A percentile compares a stretch with the other conserved stretches of the same genome.
Evolutionary conservation across 257 asterid species (phyloP).

Genomic region (Plantago major): DNA sequence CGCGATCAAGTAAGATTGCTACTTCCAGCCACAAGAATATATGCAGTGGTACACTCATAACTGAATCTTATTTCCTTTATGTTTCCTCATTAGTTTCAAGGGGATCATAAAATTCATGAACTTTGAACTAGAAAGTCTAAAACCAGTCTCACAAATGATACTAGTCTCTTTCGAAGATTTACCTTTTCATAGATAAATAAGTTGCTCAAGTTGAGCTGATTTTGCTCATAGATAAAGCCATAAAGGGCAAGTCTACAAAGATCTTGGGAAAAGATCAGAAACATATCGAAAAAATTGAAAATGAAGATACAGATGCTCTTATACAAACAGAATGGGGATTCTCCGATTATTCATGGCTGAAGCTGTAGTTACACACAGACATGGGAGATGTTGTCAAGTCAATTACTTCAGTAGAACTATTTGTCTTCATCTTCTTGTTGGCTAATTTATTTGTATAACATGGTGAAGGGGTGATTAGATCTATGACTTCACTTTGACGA

Average conservation of each 20-base stretch:
- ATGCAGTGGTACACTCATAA: no score
- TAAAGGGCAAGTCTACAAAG: not conserved
- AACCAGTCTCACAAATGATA: no score
- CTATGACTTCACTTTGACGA: conserved; percentile 61
- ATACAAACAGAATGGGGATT: not conserved
- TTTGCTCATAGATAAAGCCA: not conserved
- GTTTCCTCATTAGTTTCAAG: no score
- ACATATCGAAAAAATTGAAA: no score
- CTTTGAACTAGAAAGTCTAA: no score
- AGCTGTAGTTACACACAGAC: conserved; percentile 19
- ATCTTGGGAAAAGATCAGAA: not conserved
- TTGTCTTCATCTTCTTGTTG: conserved; percentile 48
- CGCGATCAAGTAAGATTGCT: no score
- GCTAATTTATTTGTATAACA: conserved; percentile 25
- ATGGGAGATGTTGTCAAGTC: conserved; percentile 83
- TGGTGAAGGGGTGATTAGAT: conserved; percentile 69
- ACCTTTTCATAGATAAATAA: no score
- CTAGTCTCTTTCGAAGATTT: no score
- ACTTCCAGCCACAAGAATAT: no score
- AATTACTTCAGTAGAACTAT: conserved; percentile 53
- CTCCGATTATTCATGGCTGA: not conserved
- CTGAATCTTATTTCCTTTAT: no score
- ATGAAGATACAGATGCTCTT: not conserved
- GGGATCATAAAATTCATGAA: no score
- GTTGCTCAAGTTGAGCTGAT: not conserved